A percentile compares a stretch with the other conserved stretches of the same genome.
Conservation (phyloP, 192 early-diverging fungal species). For the Backusella sp. region DNA sequence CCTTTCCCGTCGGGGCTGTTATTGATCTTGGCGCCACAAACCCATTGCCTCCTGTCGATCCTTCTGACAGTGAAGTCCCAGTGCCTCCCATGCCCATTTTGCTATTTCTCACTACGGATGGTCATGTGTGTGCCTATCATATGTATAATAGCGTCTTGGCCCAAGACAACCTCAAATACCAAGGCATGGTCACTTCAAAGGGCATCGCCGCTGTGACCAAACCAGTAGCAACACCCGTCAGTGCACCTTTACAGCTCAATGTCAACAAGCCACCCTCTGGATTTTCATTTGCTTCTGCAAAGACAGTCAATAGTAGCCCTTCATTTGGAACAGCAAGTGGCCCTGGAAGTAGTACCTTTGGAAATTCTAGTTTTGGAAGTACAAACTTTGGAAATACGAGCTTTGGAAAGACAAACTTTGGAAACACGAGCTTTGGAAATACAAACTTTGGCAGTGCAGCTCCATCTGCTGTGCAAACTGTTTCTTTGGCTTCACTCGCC, state of each 20-base stretch:
- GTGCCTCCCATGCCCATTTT: constrained; percentile 68
- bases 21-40: constrained; percentile 68
- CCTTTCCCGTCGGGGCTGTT: constrained; percentile 66
- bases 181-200: constrained; percentile 43
- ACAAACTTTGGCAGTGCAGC: neutral
- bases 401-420: neutral
- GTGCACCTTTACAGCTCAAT: neutral
- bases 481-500: constrained; percentile 1
- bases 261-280: neutral
- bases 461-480: neutral
- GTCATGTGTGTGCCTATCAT: constrained; percentile 63
- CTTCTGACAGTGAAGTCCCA: constrained; percentile 44
- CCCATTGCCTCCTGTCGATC: constrained; percentile 48
- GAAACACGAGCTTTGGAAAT: neutral
- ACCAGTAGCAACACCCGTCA: neutral
- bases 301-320: neutral
- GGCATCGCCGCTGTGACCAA: neutral
- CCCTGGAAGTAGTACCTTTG: neutral
- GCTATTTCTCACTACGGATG: constrained; percentile 65
- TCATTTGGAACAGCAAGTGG: too few relatives aligned
- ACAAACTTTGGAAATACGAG: neutral
- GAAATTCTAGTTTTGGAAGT: neutral
- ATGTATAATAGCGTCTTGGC: constrained; percentile 56
- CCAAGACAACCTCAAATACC: constrained; percentile 32
- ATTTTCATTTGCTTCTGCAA: neutral